Conservation (phyloP, 2,329 filamentous ascomycete genomes). For the Aspergillus sp. region DNA sequence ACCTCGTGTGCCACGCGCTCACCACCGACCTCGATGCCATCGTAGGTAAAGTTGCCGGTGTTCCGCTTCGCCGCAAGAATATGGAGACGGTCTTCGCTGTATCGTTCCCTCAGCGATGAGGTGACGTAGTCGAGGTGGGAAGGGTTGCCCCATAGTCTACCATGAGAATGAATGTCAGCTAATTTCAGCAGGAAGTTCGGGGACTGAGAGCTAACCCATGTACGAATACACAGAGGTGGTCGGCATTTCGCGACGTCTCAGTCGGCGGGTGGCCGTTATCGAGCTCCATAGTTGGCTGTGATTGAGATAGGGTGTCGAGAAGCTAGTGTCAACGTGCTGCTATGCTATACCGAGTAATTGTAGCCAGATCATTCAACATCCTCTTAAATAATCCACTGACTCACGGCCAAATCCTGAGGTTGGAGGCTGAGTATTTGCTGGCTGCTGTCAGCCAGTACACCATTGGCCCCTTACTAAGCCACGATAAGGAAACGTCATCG, state of each 20-base stretch:
- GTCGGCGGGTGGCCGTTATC: slow-evolving; percentile 6
- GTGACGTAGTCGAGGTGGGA: slow-evolving; percentile 59
- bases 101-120: slow-evolving; percentile 52
- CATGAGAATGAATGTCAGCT: background rate
- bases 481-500: slow-evolving; percentile 8
- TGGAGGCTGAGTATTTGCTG: slow-evolving; percentile 1
- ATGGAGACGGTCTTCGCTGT: slow-evolving; percentile 55
- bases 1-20: slow-evolving; percentile 67
- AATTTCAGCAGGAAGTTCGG: background rate
- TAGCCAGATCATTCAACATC: background rate
- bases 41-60: slow-evolving; percentile 61
- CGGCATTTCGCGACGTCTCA: slow-evolving; percentile 30
- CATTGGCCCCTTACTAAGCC: slow-evolving; percentile 2
- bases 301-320: background rate
- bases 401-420: background rate
- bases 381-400: background rate
- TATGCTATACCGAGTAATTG: background rate
- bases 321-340: background rate
- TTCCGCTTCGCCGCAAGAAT: slow-evolving; percentile 60
- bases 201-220: slow-evolving; percentile 54
- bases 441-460: background rate
- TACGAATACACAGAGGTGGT: slow-evolving; percentile 63
- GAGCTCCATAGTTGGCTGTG: slow-evolving; percentile 10
- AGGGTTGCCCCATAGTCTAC: slow-evolving; percentile 63
- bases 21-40: slow-evolving; percentile 69